Percentiles rank a stretch among this genome's conserved stretches.
These are phyloP conservation scores for Chaetomiaceae sp. DNA, from an alignment of 2,329 filamentous ascomycete genomes.

Conservation along the genomic window DNA sequence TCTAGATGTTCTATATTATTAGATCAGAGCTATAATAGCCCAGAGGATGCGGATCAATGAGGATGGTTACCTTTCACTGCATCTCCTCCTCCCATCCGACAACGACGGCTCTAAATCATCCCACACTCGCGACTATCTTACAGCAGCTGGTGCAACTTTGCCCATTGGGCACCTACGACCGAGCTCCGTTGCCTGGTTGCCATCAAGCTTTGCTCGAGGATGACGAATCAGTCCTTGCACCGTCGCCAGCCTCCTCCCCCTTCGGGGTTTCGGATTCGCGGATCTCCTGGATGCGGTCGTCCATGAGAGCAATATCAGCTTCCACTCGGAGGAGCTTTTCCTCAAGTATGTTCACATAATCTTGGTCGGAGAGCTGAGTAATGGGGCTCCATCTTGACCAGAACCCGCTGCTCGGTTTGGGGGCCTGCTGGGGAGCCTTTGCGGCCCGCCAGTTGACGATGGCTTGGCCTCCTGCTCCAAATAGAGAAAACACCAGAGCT, in stretches of 20 bases:
- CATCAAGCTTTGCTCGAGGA: background rate
- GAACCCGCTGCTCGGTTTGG: conserved; percentile 24
- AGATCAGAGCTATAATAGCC: background rate
- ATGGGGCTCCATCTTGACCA: conserved; percentile 70
- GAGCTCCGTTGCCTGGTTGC: background rate
- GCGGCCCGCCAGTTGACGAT: conserved; percentile 20
- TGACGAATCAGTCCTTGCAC: background rate
- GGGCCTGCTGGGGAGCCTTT: background rate
- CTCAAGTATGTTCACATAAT: conserved; percentile 65
- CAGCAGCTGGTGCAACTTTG: background rate
- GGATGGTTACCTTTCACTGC: background rate
- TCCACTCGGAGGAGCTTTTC: conserved; percentile 69
- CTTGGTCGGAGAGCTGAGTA: conserved; percentile 62
- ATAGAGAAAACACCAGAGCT: conserved; percentile 43
- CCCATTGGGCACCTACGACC: background rate
- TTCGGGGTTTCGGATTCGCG: conserved; percentile 23
- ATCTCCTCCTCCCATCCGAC: no score
- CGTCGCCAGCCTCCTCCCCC: background rate
- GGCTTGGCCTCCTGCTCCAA: conserved; percentile 33
- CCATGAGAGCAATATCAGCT: conserved; percentile 72
- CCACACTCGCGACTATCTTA: background rate
- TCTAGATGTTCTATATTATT: background rate
- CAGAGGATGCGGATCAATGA: background rate
- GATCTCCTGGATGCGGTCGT: conserved; percentile 62
- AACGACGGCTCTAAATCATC: background rate